phyloP scores from a whole-genome alignment of 2,329 filamentous ascomycete species.

The Stachybotrys echinatus region DNA sequence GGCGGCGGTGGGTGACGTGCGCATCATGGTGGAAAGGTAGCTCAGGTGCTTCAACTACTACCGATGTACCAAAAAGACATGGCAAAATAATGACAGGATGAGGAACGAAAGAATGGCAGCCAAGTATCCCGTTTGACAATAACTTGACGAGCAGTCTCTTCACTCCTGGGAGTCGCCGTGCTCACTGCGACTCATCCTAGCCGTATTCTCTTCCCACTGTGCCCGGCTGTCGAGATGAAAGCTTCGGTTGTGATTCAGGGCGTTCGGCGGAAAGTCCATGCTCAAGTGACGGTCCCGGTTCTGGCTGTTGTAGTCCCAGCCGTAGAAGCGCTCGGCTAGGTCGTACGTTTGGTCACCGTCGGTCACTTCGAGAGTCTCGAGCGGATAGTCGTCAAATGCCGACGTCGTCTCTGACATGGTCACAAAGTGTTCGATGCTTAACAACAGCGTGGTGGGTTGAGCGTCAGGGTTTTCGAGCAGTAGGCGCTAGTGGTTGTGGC shows the following conservation, averaged over 20 bases:
- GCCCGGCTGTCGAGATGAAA: no score
- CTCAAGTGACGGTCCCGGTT: no score
- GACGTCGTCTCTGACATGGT: background rate
- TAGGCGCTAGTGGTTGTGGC: background rate
- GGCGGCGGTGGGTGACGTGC: conserved; percentile 62
- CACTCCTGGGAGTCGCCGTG: no score
- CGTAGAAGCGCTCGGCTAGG: background rate
- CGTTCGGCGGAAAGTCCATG: no score
- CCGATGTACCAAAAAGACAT: background rate
- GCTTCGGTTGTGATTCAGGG: no score
- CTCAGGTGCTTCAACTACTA: background rate
- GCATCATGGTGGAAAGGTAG: conserved; percentile 40
- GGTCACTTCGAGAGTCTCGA: background rate
- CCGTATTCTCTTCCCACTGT: no score
- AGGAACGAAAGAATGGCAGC: conserved; percentile 2
- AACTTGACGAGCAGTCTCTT: no score
- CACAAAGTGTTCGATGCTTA: background rate
- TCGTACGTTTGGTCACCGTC: background rate
- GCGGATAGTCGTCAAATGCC: background rate
- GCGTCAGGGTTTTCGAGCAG: background rate
- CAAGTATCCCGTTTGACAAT: no score
- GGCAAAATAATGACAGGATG: background rate
- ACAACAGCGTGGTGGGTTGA: background rate
- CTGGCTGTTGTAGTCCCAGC: background rate
- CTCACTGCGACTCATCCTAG: no score